phyloP scores from a whole-genome alignment of 78 protist genomes.

The Dictyostelium intermedium region DNA sequence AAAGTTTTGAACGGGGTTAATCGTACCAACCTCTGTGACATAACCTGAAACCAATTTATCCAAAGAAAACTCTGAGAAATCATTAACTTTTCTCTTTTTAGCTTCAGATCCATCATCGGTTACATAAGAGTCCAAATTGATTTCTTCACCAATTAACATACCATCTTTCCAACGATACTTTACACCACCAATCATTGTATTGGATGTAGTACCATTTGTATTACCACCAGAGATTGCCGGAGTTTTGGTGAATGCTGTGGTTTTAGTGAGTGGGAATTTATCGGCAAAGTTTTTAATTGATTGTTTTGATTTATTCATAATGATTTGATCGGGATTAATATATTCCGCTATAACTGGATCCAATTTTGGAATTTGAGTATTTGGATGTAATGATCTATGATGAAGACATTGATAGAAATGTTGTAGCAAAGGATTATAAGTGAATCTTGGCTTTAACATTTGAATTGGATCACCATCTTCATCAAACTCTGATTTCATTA shows the following conservation, averaged over 20 bases:
- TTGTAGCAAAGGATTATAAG: constrained; percentile 83
- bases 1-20: constrained; percentile 83
- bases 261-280: constrained; percentile 61
- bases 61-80: constrained; percentile 46
- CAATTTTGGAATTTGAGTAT: constrained; percentile 59
- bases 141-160: constrained; percentile 54
- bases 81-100: constrained; percentile 67
- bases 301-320: constrained; percentile 40
- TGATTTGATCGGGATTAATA: constrained; percentile 59
- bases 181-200: background rate
- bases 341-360: constrained; percentile 70
- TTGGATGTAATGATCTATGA: constrained; percentile 70
- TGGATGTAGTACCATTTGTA: background rate
- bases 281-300: constrained; percentile 43
- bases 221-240: background rate
- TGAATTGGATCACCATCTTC: constrained; percentile 45
- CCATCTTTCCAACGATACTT: constrained; percentile 74
- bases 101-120: constrained; percentile 18
- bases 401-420: constrained; percentile 83
- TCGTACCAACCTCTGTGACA: constrained; percentile 82
- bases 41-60: constrained; percentile 48
- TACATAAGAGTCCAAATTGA: constrained; percentile 62
- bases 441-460: constrained; percentile 63
- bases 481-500: constrained; percentile 70
- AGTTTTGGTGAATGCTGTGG: background rate